Base-by-base conservation (phyloP, 345 rosid genomes). In the Psidium friedrichsthalianum region DNA sequence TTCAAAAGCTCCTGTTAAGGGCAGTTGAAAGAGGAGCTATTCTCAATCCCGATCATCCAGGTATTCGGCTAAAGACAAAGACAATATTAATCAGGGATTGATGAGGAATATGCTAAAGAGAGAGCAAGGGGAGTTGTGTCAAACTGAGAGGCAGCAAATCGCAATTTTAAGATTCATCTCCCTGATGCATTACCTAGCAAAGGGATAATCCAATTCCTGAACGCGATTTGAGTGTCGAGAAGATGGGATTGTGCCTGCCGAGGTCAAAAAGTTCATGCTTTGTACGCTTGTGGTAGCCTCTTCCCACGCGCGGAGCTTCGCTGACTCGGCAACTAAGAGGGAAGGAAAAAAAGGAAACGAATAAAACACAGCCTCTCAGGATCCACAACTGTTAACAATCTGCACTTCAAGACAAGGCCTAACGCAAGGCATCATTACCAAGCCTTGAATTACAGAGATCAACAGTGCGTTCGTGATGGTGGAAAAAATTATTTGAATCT, bases 271-370 rank as follows among this genome's bases (percentile, higher is more conserved):
- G 0, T 40, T 32, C 44, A 18, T 4, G 78, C 78, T 12, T 32
- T 1, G 24, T 8, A 64, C 24, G 36, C 44, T 64, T 32, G 24
- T 9, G 11, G 8, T 32, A 20, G 3, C 78, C 78, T 4, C 24
- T 64, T 24, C 24, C 3, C 12, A 8, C 4, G 18, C 2, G 0
- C 1, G 0, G 12, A 64, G 32, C 78, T 64, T n/a, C n/a, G n/a
- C 78, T 1, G 0, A 8, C 78, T 64, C 44, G 0, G 0, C 76
- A 64, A 16, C 44, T 47, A 0, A 32, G 22, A 64, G 44, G 76
- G 22, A 64, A 64, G 29, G 29, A 11, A 64, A 29, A 36, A 64
- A 64, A 64, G 29, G 22, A 64, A 29, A 36, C 1, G 76, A 32
- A 64, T 3, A 42, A 61, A 9, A 32, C 18, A 32, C 76, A 16